Evolutionary conservation across 2,329 filamentous ascomycete genomes (phyloP), one percentile per base, ranked within the genome.

Genomic region (Akanthomyces muscarius): DNA sequence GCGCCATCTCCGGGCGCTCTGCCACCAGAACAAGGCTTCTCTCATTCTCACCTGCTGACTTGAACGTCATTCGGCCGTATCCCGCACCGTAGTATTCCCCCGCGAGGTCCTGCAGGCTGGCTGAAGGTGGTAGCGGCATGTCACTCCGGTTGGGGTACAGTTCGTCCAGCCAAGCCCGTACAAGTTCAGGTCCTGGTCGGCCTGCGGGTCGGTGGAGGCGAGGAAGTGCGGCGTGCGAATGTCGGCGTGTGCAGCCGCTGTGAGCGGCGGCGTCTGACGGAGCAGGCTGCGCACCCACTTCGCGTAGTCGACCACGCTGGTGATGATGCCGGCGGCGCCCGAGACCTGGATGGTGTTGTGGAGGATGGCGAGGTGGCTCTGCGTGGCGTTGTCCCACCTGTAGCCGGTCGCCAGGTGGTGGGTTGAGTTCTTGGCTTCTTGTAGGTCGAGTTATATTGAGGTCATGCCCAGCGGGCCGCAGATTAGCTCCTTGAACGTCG

Each of bases 401-500:
- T 63, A 63, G 7, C 61, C 61, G 1, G 52, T 58, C 3, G 53
- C 42, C 2, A 63, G 36, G 10, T 21, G 18, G 25, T 57, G 28
- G 0, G 21, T 1, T 5, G 62, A 63, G 1, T 48, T 30, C 44
- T 63, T 50, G 2, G 68, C 67, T 5, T 71, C 69, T 1, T 51
- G 5, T 11, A 64, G 30, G 0, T 65, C 65, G 5, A 72, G 63
- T 14, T 68, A 74, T 1, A 76, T 77, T 57, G 75, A 72, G n/a
- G 69, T 65, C 79, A 82, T 81, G 3, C 69, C 71, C 42, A 81
- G 68, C 0, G 78, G 78, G 2, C 61, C 59, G 72, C 78, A 80
- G 54, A 81, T 67, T 21, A 68, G 65, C 23, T 72, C 65, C 4
- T 70, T 69, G 4, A 81, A 69, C 60, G 79, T 76, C 4, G 71